Base-by-base conservation (phyloP, 2,329 filamentous ascomycete species). In the Fusarium lyarnte region DNA sequence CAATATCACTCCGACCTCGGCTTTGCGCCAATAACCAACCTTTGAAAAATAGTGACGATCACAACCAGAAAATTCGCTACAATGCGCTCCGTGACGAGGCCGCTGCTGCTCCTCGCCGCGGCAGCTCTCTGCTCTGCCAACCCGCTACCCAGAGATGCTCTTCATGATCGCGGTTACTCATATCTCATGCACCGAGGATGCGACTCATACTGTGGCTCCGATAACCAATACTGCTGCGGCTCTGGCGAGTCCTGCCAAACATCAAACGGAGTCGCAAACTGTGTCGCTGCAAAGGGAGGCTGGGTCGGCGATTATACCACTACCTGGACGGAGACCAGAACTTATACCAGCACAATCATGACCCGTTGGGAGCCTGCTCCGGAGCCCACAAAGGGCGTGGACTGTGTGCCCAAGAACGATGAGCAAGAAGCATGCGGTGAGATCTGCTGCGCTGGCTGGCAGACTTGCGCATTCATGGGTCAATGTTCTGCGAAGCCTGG, bases 371-470 rank as follows among this genome's bases (percentile, higher is more conserved):
- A 82, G 39, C 83, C 84, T 6, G 83, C 84, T 2, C 85, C 85
- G 9, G 80, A 82, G 25, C 83, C 83, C 5, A 84, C 82, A n/a
- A 79, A 78, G 21, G 82, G 84, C 27, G 83, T 80, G 42, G 78
- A 84, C 70, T 92, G 89, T 78, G 79, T 85, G 2, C 88, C 89
- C 3, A 78, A 80, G 53, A 83, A 83, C n/a, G 80, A 84, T 8
- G 86, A 87, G 61, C 83, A 93, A 80, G 86, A 86, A 12, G 85
- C 88, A 7, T 95, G 93, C 78, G 92, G 92, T 36, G 79, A 79
- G 58, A 90, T 91, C 65, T 95, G 93, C 85, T 95, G 93, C 81
- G 88, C 89, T 29, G 87, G 84, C 66, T 89, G 88, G 82, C 91
- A 93, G 81, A 92, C 90, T 77, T 95, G 93, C 80, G 87, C 86